Conservation (phyloP, 78 protist genomes). For the Dictyostelium purpureum region DNA sequence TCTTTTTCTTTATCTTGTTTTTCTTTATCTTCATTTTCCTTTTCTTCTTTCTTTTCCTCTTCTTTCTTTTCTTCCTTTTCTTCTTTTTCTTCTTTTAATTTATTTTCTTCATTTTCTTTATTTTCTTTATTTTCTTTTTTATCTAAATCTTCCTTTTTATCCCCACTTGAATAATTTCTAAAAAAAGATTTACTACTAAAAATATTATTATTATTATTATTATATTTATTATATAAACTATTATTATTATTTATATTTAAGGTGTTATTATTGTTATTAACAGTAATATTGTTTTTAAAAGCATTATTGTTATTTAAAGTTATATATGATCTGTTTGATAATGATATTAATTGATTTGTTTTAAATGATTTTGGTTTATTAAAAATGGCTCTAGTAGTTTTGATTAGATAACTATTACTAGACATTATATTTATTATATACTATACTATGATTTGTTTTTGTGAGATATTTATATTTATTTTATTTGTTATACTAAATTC, state of each 20-base stretch:
- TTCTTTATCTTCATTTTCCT: constrained; percentile 12
- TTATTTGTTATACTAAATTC: no score
- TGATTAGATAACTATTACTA: not conserved
- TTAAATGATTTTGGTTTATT: not conserved
- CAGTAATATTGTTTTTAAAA: no score
- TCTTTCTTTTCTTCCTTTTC: not conserved
- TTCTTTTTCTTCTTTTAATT: not conserved
- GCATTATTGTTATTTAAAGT: no score
- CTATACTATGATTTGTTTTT: no score
- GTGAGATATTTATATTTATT: no score
- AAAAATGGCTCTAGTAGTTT: not conserved
- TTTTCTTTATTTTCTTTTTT: not conserved
- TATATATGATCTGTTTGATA: not conserved
- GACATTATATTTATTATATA: not conserved
- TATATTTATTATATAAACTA: not conserved
- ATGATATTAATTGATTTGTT: not conserved
- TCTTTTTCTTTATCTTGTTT: not conserved
- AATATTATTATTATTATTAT: not conserved
- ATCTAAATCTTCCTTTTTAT: not conserved
- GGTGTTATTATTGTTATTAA: not conserved
- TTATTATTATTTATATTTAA: not conserved
- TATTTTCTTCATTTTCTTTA: not conserved
- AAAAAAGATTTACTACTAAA: not conserved
- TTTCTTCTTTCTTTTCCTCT: not conserved
- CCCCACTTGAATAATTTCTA: not conserved